These are phyloP conservation scores for Leccinum proliferum DNA, from an alignment of 1,284 basidiomycete genomes.

Conservation along the genomic window DNA sequence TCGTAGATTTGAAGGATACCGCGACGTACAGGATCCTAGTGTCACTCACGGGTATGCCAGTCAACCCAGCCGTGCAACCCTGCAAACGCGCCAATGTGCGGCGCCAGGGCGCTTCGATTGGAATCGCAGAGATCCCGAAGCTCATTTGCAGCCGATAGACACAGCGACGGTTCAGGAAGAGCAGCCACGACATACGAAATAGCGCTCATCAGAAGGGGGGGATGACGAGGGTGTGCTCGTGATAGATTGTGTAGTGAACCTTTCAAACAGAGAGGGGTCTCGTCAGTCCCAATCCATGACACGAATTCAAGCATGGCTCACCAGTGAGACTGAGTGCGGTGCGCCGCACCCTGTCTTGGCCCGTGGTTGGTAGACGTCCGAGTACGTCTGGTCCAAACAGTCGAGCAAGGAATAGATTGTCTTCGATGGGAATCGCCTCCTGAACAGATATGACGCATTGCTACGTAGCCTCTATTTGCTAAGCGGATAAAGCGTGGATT, in stretches of 20 bases:
- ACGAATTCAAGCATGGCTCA: slow-evolving; percentile 26
- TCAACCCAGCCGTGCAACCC: slow-evolving; percentile 72
- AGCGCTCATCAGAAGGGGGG: slow-evolving; percentile 30
- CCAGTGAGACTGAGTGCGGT: slow-evolving; percentile 73
- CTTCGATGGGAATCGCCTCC: slow-evolving; percentile 79
- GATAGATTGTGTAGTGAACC: slow-evolving; percentile 63
- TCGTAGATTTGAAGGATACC: slow-evolving; percentile 18
- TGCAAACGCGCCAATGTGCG: slow-evolving; percentile 80
- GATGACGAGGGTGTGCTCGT: slow-evolving; percentile 31
- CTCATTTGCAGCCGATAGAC: slow-evolving; percentile 72
- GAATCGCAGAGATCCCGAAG: slow-evolving; percentile 84
- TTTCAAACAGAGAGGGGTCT: slow-evolving; percentile 24
- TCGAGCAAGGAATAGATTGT: slow-evolving; percentile 55
- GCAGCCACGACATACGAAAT: slow-evolving; percentile 68
- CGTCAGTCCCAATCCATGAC: neutral
- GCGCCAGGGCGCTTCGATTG: slow-evolving; percentile 73
- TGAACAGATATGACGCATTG: slow-evolving; percentile 83
- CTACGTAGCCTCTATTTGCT: slow-evolving; percentile 82
- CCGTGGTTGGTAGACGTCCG: slow-evolving; percentile 58
- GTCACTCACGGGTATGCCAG: slow-evolving; percentile 61
- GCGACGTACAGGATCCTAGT: neutral
- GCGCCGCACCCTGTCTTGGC: slow-evolving; percentile 60
- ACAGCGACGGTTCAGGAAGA: slow-evolving; percentile 58
- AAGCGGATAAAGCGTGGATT: neutral
- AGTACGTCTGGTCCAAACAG: slow-evolving; percentile 71